Conservation (phyloP, 139 green algal genomes). For the Chlorella sp. region DNA sequence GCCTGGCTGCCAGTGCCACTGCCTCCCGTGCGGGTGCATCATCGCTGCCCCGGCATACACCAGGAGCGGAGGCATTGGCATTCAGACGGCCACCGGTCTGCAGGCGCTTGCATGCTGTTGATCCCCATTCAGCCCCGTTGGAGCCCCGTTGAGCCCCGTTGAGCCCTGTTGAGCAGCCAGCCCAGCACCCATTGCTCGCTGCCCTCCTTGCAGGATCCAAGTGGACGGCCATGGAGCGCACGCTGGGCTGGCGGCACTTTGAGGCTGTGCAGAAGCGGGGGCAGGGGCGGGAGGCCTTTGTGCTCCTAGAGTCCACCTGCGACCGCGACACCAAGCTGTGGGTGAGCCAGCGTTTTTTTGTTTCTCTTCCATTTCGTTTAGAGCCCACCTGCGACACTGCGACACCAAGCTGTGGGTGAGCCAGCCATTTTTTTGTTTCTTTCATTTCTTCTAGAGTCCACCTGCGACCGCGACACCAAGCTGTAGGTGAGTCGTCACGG, state of each 20-base stretch:
- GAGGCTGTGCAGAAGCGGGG: constrained; percentile 60
- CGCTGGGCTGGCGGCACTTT: constrained; percentile 73
- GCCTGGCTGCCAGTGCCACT: too few relatives aligned
- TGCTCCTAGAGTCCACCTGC: constrained; percentile 68
- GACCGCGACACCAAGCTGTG: constrained; percentile 59
- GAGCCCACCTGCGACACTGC: constrained; percentile 64
- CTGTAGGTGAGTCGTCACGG: constrained; percentile 73
- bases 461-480: constrained; percentile 57
- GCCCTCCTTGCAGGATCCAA: constrained; percentile 53
- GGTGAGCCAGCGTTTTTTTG: constrained; percentile 33
- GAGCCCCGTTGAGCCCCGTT: too few relatives aligned
- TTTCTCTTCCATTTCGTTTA: too few relatives aligned
- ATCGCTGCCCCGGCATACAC: too few relatives aligned
- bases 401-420: constrained; percentile 63
- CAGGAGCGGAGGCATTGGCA: too few relatives aligned
- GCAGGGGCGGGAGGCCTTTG: constrained; percentile 47
- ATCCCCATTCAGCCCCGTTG: too few relatives aligned
- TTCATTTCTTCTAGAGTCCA: constrained; percentile 65
- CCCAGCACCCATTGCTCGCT: too few relatives aligned
- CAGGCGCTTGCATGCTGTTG: too few relatives aligned
- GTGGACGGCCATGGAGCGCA: constrained; percentile 75
- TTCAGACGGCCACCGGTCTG: too few relatives aligned
- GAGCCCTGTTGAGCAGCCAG: too few relatives aligned
- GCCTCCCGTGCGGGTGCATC: too few relatives aligned
- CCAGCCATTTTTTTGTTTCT: too few relatives aligned